These are phyloP conservation scores for Metschnikowia noctiluminum DNA, from an alignment of 805 yeast species.

Conservation along the genomic window DNA sequence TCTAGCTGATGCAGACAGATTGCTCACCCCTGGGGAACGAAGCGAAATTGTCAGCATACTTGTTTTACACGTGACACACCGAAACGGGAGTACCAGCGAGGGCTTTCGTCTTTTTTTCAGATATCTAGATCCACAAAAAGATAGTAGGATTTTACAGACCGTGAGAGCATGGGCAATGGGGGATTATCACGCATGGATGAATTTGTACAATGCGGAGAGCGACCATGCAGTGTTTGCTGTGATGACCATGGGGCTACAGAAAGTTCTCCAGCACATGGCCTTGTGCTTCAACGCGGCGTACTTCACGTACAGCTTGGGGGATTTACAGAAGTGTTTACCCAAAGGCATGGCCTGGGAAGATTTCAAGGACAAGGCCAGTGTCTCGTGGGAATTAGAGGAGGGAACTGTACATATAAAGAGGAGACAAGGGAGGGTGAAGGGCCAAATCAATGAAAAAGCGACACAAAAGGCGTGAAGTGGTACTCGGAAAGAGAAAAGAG, in stretches of 20 bases:
- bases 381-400: conserved; percentile 31
- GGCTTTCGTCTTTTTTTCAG: conserved; percentile 31
- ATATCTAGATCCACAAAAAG: conserved; percentile 20
- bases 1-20: conserved; percentile 23
- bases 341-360: conserved; percentile 18
- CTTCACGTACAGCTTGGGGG: conserved; percentile 30
- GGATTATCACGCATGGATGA: conserved; percentile 32
- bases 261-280: conserved; percentile 32
- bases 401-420: conserved; percentile 24
- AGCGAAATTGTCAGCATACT: conserved; percentile 41
- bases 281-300: conserved; percentile 29
- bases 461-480: no score
- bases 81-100: conserved; percentile 27
- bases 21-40: conserved; percentile 29
- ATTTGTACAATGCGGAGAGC: conserved; percentile 29
- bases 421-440: background rate
- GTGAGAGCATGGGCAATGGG: conserved; percentile 27
- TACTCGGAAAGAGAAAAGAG: no score
- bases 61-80: conserved; percentile 45
- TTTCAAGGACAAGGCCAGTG: conserved; percentile 21
- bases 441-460: background rate
- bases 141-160: conserved; percentile 14
- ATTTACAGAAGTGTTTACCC: conserved; percentile 30
- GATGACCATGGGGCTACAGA: conserved; percentile 41
- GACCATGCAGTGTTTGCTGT: conserved; percentile 32